Evolutionary conservation across 176 grass and related monocot species (phyloP).

Genomic region (Carex cristatella): DNA sequence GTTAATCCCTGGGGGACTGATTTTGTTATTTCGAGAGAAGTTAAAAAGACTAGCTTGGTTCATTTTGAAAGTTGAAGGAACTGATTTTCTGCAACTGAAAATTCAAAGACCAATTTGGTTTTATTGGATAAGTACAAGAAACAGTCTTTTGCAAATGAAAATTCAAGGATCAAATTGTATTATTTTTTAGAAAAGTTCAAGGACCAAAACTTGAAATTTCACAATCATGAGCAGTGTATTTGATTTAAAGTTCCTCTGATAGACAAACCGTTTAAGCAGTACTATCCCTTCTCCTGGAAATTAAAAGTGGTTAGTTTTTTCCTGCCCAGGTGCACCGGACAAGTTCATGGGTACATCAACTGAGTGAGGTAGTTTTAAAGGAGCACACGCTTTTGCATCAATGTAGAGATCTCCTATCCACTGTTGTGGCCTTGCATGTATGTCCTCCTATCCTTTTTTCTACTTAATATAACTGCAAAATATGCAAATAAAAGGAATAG

Average conservation of each 20-base stretch:
- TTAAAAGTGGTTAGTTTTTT: background rate
- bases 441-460: background rate
- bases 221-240: background rate
- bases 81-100: background rate
- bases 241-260: background rate
- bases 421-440: conserved; percentile 81
- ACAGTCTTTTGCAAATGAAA: background rate
- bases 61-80: background rate
- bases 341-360: conserved; percentile 52
- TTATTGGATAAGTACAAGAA: background rate
- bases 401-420: conserved; percentile 70
- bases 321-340: conserved; percentile 59
- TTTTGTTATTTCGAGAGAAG: background rate
- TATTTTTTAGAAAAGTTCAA: background rate
- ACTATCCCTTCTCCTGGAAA: background rate
- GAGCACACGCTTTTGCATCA: conserved; percentile 71
- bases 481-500: background rate
- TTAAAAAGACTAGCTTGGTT: background rate
- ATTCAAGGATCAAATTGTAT: background rate
- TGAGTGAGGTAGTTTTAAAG: conserved; percentile 56
- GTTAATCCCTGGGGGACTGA: background rate
- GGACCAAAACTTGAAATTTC: background rate
- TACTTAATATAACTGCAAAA: background rate
- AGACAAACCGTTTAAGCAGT: background rate
- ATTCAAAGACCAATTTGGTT: background rate